A percentile compares a stretch with the other conserved stretches of the same genome.
These are phyloP conservation scores for Exserohilum turcica DNA, from an alignment of 2,329 filamentous ascomycete genomes.

Conservation along the genomic window DNA sequence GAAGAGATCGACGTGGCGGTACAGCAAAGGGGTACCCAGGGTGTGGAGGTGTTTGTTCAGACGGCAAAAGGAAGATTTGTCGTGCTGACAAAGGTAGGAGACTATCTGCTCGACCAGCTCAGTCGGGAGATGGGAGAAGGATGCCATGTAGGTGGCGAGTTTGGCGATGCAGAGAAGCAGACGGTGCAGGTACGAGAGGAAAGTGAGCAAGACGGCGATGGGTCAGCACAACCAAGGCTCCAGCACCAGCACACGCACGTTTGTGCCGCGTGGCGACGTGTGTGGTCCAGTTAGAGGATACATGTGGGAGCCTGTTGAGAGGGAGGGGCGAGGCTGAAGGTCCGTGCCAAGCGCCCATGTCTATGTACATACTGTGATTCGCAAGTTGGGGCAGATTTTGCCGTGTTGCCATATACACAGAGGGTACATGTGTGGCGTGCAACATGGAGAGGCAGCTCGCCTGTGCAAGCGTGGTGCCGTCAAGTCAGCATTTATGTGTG, in stretches of 20 bases:
- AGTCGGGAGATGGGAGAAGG: conserved; percentile 24
- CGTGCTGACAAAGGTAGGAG: conserved; percentile 24
- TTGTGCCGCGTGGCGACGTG: not conserved
- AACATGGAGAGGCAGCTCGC: too few relatives aligned
- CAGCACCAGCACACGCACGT: not conserved
- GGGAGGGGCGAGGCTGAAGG: not conserved
- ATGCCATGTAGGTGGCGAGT: conserved; percentile 19
- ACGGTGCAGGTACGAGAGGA: not conserved
- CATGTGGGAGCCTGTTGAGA: conserved; percentile 4
- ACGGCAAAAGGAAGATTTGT: conserved; percentile 20
- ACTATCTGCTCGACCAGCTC: conserved; percentile 35
- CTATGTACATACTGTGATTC: not conserved
- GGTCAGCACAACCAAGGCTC: not conserved
- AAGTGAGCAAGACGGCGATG: not conserved
- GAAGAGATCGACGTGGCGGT: conserved; percentile 31
- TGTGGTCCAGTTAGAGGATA: not conserved
- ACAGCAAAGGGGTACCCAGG: conserved; percentile 26
- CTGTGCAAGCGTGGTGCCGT: not conserved
- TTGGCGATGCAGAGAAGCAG: not conserved
- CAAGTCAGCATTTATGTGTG: too few relatives aligned
- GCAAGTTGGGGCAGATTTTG: not conserved
- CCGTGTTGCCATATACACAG: not conserved
- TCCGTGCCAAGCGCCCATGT: not conserved
- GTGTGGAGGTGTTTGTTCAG: conserved; percentile 18
- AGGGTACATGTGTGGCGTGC: not conserved